Evolutionary conservation across 106 monocot species (phyloP).

Genomic region (Dendrobium catenatum): DNA sequence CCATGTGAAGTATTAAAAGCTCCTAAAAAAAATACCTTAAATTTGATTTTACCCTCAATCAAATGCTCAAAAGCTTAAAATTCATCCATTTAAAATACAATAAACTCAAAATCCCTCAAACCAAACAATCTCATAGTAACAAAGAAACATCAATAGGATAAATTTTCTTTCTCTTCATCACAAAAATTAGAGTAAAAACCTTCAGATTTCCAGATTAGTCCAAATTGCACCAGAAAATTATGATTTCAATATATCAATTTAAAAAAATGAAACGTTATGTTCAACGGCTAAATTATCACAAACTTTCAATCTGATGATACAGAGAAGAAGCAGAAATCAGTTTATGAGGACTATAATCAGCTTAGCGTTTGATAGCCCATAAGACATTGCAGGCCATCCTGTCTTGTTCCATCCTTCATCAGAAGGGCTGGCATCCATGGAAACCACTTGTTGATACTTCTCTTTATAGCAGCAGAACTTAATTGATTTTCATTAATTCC

Average conservation of each 20-base stretch:
- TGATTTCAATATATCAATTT: background rate
- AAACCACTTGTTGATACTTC: constrained; percentile 59
- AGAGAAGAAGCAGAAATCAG: too few species aligned
- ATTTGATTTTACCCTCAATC: too few species aligned
- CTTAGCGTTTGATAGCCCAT: constrained; percentile 81
- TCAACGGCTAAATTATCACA: background rate
- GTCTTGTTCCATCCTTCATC: constrained; percentile 30
- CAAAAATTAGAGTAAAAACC: too few species aligned
- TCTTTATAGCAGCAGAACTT: constrained; percentile 23
- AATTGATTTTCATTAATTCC: constrained; percentile 51
- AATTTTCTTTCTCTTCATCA: too few species aligned
- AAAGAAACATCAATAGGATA: too few species aligned
- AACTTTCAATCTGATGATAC: background rate
- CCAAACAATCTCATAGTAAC: too few species aligned
- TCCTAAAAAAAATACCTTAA: too few species aligned
- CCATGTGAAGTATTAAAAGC: too few species aligned
- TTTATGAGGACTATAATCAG: constrained; percentile 7
- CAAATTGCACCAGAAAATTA: background rate
- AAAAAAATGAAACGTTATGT: background rate
- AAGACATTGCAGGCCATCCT: constrained; percentile 36
- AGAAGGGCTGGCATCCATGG: constrained; percentile 64
- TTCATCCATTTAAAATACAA: too few species aligned
- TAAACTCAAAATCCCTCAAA: too few species aligned
- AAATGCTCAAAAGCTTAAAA: too few species aligned
- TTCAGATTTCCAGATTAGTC: too few species aligned